Conservation (phyloP, 2,329 filamentous ascomycete species). For the Scedosporium minutisporum region DNA sequence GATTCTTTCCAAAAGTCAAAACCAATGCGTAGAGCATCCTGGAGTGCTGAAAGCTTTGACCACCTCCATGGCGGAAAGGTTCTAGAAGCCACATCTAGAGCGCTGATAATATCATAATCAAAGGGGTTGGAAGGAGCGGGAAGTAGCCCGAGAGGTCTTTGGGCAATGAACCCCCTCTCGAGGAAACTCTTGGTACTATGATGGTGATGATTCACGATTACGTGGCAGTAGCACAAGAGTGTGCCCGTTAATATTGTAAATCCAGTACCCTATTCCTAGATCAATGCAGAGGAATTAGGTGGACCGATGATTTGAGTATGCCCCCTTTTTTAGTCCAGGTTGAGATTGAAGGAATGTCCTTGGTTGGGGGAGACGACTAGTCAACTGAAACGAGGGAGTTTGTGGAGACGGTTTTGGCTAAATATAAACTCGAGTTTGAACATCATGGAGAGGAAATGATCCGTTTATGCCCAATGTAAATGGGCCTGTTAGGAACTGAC, state of each 20-base stretch:
- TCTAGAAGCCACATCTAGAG: too few species aligned
- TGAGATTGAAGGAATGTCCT: neutral
- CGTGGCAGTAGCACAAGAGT: too few species aligned
- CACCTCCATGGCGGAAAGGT: too few species aligned
- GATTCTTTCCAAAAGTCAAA: too few species aligned
- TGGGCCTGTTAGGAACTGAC: neutral
- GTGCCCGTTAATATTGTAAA: neutral
- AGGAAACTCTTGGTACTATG: too few species aligned
- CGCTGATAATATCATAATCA: too few species aligned
- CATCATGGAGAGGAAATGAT: neutral
- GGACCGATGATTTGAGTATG: neutral
- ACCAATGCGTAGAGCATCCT: too few species aligned
- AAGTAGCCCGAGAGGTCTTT: too few species aligned
- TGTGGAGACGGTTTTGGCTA: constrained; percentile 4
- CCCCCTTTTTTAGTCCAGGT: neutral
- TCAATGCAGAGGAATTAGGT: neutral
- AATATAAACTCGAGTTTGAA: constrained; percentile 6
- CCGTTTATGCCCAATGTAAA: neutral
- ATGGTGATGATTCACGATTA: too few species aligned
- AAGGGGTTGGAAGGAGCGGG: too few species aligned
- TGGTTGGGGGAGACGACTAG: neutral
- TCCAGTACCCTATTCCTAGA: neutral
- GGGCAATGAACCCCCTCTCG: too few species aligned
- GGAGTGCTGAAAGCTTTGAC: too few species aligned
- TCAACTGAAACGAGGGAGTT: neutral